These are phyloP conservation scores for Bjerkandera adusta DNA, from an alignment of 1,284 basidiomycete genomes.

Conservation along the genomic window DNA sequence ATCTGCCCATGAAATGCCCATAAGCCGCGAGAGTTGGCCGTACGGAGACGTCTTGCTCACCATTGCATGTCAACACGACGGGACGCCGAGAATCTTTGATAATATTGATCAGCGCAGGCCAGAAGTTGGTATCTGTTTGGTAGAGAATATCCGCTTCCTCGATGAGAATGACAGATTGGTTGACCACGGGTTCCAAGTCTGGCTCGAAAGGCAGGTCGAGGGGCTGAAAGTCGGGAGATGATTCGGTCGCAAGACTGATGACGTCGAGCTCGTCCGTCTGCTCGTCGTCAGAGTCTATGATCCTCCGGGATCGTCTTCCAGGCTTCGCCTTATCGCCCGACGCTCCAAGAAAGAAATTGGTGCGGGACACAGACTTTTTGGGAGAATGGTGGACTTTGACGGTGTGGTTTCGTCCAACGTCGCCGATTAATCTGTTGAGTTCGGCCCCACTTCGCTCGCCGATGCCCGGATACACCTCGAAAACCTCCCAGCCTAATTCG, in stretches of 20 bases:
- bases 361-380: slow-evolving; percentile 6
- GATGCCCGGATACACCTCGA: slow-evolving; percentile 97
- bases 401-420: slow-evolving; percentile 91
- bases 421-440: slow-evolving; percentile 83
- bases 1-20: slow-evolving; percentile 46
- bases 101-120: slow-evolving; percentile 80
- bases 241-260: neutral
- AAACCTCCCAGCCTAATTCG: slow-evolving; percentile 94
- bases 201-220: neutral
- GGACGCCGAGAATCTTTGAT: slow-evolving; percentile 83
- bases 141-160: slow-evolving; percentile 97
- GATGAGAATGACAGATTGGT: slow-evolving; percentile 89
- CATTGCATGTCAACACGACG: slow-evolving; percentile 91
- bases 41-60: slow-evolving; percentile 43
- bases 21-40: slow-evolving; percentile 18
- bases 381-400: slow-evolving; percentile 21
- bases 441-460: slow-evolving; percentile 82
- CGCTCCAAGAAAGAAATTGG: slow-evolving; percentile 2
- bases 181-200: slow-evolving; percentile 1
- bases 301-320: neutral
- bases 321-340: neutral
- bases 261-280: slow-evolving; percentile 5
- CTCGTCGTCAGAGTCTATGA: slow-evolving; percentile 4
- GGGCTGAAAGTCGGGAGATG: neutral
- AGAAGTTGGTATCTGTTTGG: slow-evolving; percentile 89